These are phyloP conservation scores for Gracilaria gracilis DNA, from an alignment of 23 red algal genomes.

Conservation along the genomic window DNA sequence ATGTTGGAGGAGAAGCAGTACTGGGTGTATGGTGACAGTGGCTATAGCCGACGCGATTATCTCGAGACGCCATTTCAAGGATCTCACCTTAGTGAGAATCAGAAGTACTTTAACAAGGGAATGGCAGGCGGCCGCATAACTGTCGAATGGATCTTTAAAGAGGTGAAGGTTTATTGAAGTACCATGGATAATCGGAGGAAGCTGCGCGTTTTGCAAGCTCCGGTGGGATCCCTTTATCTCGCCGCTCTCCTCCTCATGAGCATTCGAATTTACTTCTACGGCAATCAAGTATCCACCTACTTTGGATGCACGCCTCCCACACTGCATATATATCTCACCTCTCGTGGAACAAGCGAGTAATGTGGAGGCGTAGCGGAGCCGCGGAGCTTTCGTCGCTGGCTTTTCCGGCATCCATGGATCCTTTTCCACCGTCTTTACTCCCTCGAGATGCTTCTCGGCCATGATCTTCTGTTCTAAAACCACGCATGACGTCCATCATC, in stretches of 20 bases:
- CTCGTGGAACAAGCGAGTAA: background rate
- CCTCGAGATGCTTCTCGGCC: too few species aligned
- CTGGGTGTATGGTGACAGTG: conserved; percentile 27
- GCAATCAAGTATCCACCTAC: conserved; percentile 16
- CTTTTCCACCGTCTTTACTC: too few species aligned
- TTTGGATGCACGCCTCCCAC: background rate
- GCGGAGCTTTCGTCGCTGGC: too few species aligned
- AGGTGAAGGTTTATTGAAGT: conserved; percentile 6
- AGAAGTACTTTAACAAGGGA: background rate
- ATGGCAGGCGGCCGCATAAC: background rate
- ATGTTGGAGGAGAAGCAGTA: conserved; percentile 10
- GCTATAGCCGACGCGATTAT: background rate
- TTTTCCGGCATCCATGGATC: too few species aligned
- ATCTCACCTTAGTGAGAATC: background rate
- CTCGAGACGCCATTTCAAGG: conserved; percentile 22
- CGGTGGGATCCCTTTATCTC: background rate
- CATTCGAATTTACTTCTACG: conserved; percentile 1
- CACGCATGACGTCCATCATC: background rate
- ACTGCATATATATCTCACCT: background rate
- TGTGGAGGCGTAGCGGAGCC: too few species aligned
- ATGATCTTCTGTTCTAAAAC: background rate
- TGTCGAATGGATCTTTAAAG: conserved; percentile 42
- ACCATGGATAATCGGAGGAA: background rate
- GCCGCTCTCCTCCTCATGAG: background rate
- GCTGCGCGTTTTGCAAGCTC: conserved; percentile 14